Evolutionary conservation across 1,139 yeast genomes (phyloP), one percentile per base, ranked within the genome.

Genomic region (Ogataea hybrid): DNA sequence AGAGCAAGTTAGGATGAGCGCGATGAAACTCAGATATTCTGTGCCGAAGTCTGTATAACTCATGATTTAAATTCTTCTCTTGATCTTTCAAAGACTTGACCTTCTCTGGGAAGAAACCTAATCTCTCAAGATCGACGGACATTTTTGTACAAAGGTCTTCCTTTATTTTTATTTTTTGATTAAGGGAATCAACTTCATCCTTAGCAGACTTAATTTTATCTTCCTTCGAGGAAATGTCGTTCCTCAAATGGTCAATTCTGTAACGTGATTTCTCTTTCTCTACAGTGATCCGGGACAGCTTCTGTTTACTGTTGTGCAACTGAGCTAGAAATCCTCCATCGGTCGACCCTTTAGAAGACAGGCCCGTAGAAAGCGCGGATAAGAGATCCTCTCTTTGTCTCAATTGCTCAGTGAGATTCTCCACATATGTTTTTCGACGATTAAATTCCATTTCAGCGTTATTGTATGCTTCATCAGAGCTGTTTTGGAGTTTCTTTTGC

Each of bases 361-460:
- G 81, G 54, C 98, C 98, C 0, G 97, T 90, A 0, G 92, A 81
- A 31, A 94, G 70, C 0, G 95, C 81, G 5, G 95, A 82, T 12
- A 88, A 66, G 16, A 90, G 70, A 50, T 90, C 97, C 56, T 88
- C 95, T 52, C 85, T 86, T 48, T 71, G 75, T 27, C 71, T 69
- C 46, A 75, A 71, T n/a, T 71, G 70, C 6, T 68, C 68, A 48
- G 79, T 81, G 43, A 79, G 56, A 3, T 61, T 57, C 4, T 63
- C 65, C 8, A 84, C 64, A 30, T 67, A 59, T 1, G 60, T 59
- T 41, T 76, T 79, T 9, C 80, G 64, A 0, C 53, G 52, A 3
- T 69, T 68, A 53, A 76, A 81, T 9, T 70, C 59, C 3, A 49
- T 46, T 20, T 62, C 67, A n/a, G 75, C 53, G n/a, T 21, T 50